Evolutionary conservation across 2,329 filamentous ascomycete species (phyloP).

Genomic region (Epichloe scottii): DNA sequence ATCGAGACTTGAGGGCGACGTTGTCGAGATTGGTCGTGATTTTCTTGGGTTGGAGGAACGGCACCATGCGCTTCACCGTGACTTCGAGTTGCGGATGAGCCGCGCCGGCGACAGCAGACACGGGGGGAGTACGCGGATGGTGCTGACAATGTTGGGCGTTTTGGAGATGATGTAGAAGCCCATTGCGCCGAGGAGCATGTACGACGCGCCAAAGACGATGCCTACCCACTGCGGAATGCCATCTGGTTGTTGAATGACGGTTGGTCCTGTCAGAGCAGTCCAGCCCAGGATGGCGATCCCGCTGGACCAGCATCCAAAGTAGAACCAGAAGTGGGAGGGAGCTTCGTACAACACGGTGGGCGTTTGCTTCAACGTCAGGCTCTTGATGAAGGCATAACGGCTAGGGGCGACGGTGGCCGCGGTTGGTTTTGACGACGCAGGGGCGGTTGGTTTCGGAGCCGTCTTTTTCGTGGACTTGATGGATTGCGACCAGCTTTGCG

Average conservation of each 20-base stretch:
- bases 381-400: conserved; percentile 36
- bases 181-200: conserved; percentile 45
- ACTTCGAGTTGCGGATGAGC: conserved; percentile 37
- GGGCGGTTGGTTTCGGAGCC: conserved; percentile 4
- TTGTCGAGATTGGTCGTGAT: conserved; percentile 23
- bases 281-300: conserved; percentile 29
- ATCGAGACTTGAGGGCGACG: conserved; percentile 23
- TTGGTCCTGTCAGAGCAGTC: conserved; percentile 22
- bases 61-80: conserved; percentile 35
- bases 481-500: conserved; percentile 5
- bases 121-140: conserved; percentile 44
- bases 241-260: conserved; percentile 26
- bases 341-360: conserved; percentile 52
- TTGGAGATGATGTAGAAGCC: conserved; percentile 48
- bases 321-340: conserved; percentile 50
- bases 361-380: conserved; percentile 40
- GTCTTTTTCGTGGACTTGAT: conserved; percentile 9
- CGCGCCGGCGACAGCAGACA: conserved; percentile 10
- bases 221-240: conserved; percentile 45
- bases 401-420: conserved; percentile 12
- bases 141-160: conserved; percentile 43
- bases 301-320: conserved; percentile 45
- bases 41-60: conserved; percentile 32
- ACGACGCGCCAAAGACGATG: conserved; percentile 43
- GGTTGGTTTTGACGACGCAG: conserved; percentile 5